phyloP scores from a whole-genome alignment of 2,329 filamentous ascomycete species.

The Sclerotinia subarctica region DNA sequence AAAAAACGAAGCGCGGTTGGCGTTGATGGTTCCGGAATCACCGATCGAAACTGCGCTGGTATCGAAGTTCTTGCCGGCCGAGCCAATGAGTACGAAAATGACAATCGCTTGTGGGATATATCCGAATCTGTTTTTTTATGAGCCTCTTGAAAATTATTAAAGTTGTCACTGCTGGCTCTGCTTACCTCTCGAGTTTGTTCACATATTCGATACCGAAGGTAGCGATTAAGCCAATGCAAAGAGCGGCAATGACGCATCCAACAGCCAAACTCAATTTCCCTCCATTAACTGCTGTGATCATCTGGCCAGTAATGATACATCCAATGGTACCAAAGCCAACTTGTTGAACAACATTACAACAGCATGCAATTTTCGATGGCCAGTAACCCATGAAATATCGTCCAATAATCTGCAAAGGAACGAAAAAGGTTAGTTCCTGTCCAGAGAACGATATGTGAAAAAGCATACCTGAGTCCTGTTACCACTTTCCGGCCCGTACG shows the following conservation, averaged over 20 bases:
- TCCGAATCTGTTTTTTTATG: slow-evolving; percentile 29
- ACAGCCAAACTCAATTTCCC: slow-evolving; percentile 4
- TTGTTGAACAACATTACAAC: slow-evolving; percentile 59
- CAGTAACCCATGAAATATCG: slow-evolving; percentile 63
- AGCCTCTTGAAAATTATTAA: neutral
- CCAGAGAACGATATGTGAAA: neutral
- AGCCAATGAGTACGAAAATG: slow-evolving; percentile 53
- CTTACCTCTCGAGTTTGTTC: slow-evolving; percentile 23
- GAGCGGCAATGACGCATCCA: slow-evolving; percentile 26
- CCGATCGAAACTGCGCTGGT: slow-evolving; percentile 47
- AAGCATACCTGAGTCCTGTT: slow-evolving; percentile 54
- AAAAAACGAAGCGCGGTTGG: slow-evolving; percentile 53
- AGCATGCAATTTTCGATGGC: slow-evolving; percentile 59
- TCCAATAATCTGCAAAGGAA: slow-evolving; percentile 46
- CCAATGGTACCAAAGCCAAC: slow-evolving; percentile 60
- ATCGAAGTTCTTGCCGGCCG: slow-evolving; percentile 54
- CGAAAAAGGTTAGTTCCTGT: neutral
- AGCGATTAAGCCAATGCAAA: slow-evolving; percentile 24
- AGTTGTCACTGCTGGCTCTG: neutral
- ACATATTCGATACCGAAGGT: slow-evolving; percentile 24
- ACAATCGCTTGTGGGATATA: slow-evolving; percentile 58
- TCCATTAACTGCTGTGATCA: slow-evolving; percentile 27
- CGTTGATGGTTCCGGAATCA: slow-evolving; percentile 47
- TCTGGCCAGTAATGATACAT: slow-evolving; percentile 36
- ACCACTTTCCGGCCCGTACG: slow-evolving; percentile 57